A percentile compares a stretch with the other conserved stretches of the same genome.
Conservation (phyloP, 495 filamentous ascomycete species). For the Aspergillus incahuasiensis region DNA sequence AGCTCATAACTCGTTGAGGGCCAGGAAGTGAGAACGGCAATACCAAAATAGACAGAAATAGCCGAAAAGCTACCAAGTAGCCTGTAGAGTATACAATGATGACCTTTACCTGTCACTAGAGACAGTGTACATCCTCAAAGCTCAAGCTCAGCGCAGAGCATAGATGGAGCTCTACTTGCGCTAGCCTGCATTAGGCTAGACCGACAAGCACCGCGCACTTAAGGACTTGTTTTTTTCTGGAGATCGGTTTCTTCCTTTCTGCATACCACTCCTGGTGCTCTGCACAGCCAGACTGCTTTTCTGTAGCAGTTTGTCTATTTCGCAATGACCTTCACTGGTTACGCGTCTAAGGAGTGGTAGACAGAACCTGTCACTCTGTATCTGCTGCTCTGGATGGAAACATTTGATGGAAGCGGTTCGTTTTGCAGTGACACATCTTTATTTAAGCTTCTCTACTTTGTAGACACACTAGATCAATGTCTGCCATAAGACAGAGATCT, state of each 20-base stretch:
- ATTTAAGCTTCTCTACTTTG: slow-evolving; percentile 18
- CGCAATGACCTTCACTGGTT: slow-evolving; percentile 68
- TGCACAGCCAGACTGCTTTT: slow-evolving; percentile 50
- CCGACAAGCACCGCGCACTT: slow-evolving; percentile 1
- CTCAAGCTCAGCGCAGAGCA: too few relatives aligned
- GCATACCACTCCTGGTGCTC: slow-evolving; percentile 42
- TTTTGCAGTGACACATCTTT: slow-evolving; percentile 50
- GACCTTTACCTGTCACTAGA: too few relatives aligned
- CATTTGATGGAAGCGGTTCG: slow-evolving; percentile 80
- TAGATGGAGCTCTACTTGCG: background rate
- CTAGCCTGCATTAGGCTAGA: slow-evolving; percentile 18
- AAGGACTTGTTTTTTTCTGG: slow-evolving; percentile 9
- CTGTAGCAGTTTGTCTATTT: slow-evolving; percentile 41
- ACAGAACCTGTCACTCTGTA: slow-evolving; percentile 75
- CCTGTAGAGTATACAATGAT: too few relatives aligned
- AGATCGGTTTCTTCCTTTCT: slow-evolving; percentile 24
- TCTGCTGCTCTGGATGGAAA: slow-evolving; percentile 84
- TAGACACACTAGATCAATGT: background rate
- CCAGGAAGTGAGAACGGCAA: too few relatives aligned
- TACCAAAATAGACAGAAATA: too few relatives aligned
- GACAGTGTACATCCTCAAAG: too few relatives aligned
- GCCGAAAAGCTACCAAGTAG: too few relatives aligned
- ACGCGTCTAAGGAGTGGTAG: slow-evolving; percentile 59
- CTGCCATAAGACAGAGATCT: background rate
- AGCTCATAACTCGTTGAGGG: background rate